Evolutionary conservation across 2,329 filamentous ascomycete species (phyloP).

Genomic region (Penicillium sp.): DNA sequence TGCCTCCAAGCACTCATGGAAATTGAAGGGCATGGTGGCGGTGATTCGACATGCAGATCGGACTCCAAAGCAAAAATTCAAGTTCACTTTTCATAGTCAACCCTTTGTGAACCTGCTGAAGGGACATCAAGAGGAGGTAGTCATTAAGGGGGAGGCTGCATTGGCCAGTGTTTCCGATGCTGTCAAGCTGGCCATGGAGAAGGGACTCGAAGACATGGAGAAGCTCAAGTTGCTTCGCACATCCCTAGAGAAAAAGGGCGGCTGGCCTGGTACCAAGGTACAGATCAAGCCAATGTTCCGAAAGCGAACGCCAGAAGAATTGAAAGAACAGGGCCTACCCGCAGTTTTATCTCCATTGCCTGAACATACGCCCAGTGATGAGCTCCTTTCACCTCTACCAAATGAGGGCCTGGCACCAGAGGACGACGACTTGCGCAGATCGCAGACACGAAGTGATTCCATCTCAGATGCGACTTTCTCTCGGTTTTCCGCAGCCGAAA

Average conservation of each 20-base stretch:
- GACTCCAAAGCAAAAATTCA: slow-evolving; percentile 98
- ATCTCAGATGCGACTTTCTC: slow-evolving; percentile 89
- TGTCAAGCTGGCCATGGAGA: slow-evolving; percentile 74
- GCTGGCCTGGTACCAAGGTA: slow-evolving; percentile 93
- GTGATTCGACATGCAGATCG: slow-evolving; percentile 95
- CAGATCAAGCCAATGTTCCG: slow-evolving; percentile 99
- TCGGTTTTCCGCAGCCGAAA: slow-evolving; percentile 87
- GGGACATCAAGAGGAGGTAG: slow-evolving; percentile 92
- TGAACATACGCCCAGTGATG: slow-evolving; percentile 18
- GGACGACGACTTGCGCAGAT: slow-evolving; percentile 41
- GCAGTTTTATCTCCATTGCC: slow-evolving; percentile 16
- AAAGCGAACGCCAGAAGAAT: slow-evolving; percentile 71
- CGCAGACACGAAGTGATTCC: slow-evolving; percentile 72
- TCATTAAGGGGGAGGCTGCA: slow-evolving; percentile 88
- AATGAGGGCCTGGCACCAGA: slow-evolving; percentile 23
- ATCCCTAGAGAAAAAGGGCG: slow-evolving; percentile 86
- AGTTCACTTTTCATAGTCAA: slow-evolving; percentile 96
- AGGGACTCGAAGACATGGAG: slow-evolving; percentile 76
- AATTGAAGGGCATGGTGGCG: slow-evolving; percentile 94
- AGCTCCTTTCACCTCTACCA: slow-evolving; percentile 21
- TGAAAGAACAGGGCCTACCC: slow-evolving; percentile 30
- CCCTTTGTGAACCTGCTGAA: slow-evolving; percentile 94
- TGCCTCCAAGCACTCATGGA: slow-evolving; percentile 90
- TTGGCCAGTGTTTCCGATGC: slow-evolving; percentile 85
- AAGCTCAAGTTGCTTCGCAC: slow-evolving; percentile 86